Base-by-base conservation (phyloP, 257 asterid genomes). In the Solanum pennellii region DNA sequence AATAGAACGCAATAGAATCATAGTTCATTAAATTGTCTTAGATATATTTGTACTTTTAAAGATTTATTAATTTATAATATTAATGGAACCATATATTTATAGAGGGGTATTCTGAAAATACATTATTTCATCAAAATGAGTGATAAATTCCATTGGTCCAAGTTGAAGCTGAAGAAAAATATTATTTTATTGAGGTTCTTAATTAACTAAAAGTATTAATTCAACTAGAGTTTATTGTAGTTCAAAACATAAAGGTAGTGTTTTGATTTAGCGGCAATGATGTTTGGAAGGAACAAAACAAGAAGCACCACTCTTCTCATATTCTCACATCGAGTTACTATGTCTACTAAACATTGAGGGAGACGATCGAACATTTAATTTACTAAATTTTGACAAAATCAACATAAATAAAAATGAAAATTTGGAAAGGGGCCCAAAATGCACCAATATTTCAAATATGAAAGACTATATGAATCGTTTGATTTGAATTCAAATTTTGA, bases 101-200 rank as follows among this genome's bases (percentile, higher is more conserved):
- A 37, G 0, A 37, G 7, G 0, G 7, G 0, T 37, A 5, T 37
- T 5, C 1, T 37, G 39, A 1, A 41, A 41, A 8, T 41, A 8
- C 11, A 41, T 7, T 41, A 41, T 41, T 9, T 39, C 2, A 39
- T 39, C 42, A 0, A 39, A 39, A 39, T 39, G 0, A 9, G 3
- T 39, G 42, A 39, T 39, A 39, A 7, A 7, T 41, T 41, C 3
- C 44, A 41, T 41, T 41, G 44, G 2, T 0, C 44, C 44, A 41
- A 41, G 44, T 41, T 2, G 3, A 9, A 6, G 9, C 44, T 2
- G 44, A 7, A 39, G 9, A 39, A 39, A 39, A 39, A 39, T 41
- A 41, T 41, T 41, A 41, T 41, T 41, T 41, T 41, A 8, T 0
- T 8, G 42, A 39, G 44, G 42, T 39, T 39, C 9, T 39, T 39